Evolutionary conservation across 1,284 basidiomycete species (phyloP), one percentile per base, ranked within the genome.

Genomic region (Ceratobasidium sp.): DNA sequence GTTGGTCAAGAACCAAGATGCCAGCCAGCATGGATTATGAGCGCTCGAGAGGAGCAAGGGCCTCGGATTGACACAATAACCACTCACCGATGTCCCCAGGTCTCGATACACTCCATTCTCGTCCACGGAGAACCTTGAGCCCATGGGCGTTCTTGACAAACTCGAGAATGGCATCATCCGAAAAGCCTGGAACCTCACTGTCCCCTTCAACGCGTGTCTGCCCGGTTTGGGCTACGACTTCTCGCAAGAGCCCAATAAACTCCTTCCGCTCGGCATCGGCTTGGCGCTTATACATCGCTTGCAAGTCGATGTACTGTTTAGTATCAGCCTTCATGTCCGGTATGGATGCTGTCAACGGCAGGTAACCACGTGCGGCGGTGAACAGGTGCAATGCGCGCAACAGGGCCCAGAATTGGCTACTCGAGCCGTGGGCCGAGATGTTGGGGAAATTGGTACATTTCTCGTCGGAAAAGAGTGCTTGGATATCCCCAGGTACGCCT

Each of bases 321-420:
- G 96, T 97, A 73, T 91, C 91, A 3, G 96, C 89, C 77, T 97
- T 96, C 93, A 99, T 98, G 79, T 99, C 96, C 0, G 96, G 96
- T 0, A 99, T 82, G 0, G 92, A 85, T 1, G 87, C 81, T 0
- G 85, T 82, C 15, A 89, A 79, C 0, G 89, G 89, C 4, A 86
- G 77, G 10, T 87, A 84, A 22, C 74, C 69, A 0, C 76, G 82
- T 78, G 73, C 71, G 81, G 81, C 65, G 42, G 84, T 80, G 77
- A 89, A 87, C 70, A 69, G 22, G 77, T 77, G 70, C 34, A 99
- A 84, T 0, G 95, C 89, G 20, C 86, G 82, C n/a, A 98, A 84
- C 31, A 98, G 87, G 72, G 94, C 86, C 81, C 91, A 94, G 79
- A 98, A 98, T 7, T 89, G 86, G 69, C 64, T 77, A 74, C 60